Percentiles rank a stretch among this genome's conserved stretches.
These are phyloP conservation scores for Auriscalpium microsporum DNA, from an alignment of 768 basidiomycete genomes.

Conservation along the genomic window DNA sequence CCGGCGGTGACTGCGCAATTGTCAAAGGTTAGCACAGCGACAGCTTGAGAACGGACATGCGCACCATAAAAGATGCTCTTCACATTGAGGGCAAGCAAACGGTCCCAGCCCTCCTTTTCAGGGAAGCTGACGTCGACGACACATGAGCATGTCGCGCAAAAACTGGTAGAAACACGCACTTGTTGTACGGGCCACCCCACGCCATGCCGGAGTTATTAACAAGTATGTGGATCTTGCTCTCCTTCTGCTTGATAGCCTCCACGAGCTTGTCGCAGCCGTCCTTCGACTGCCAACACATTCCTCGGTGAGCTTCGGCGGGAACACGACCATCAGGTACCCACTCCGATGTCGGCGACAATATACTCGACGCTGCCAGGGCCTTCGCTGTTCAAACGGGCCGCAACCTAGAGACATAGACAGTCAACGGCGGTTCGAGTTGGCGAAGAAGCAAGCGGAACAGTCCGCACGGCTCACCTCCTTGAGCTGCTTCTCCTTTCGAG, in stretches of 20 bases:
- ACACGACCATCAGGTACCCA: slow-evolving; percentile 30
- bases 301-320: neutral
- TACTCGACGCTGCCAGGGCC: slow-evolving; percentile 60
- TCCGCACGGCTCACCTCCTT: slow-evolving; percentile 42
- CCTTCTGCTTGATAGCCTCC: slow-evolving; percentile 56
- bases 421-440: slow-evolving; percentile 22
- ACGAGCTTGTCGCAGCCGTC: slow-evolving; percentile 73
- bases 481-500: slow-evolving; percentile 71
- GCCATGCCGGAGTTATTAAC: slow-evolving; percentile 78
- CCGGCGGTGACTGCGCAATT: slow-evolving; percentile 41
- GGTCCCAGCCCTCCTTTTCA: slow-evolving; percentile 82
- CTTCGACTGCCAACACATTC: slow-evolving; percentile 41
- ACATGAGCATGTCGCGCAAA: neutral
- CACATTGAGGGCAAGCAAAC: slow-evolving; percentile 74
- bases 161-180: slow-evolving; percentile 20
- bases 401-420: slow-evolving; percentile 24
- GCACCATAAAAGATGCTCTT: slow-evolving; percentile 81
- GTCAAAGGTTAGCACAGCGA: no score
- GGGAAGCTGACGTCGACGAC: slow-evolving; percentile 35
- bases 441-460: neutral
- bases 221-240: slow-evolving; percentile 69
- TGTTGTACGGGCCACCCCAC: slow-evolving; percentile 65
- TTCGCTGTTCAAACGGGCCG: slow-evolving; percentile 49
- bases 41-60: no score
- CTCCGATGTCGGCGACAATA: slow-evolving; percentile 65